These are phyloP conservation scores for Fibroporia radiculosa DNA, from an alignment of 768 basidiomycete species.

Conservation along the genomic window DNA sequence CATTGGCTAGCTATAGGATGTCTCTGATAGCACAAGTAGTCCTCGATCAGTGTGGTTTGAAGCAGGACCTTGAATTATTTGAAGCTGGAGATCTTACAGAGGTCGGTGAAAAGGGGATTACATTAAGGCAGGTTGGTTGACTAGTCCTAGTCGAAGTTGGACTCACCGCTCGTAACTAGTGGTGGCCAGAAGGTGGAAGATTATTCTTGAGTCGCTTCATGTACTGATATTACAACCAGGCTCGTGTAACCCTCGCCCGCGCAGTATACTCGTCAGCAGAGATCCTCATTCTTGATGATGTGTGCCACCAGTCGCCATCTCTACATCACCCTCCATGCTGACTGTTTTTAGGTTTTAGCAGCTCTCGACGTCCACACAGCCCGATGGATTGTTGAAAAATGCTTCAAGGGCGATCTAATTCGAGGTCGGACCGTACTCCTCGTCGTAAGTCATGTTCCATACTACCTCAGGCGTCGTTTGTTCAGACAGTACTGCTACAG, in stretches of 20 bases:
- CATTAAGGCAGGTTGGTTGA: conserved; percentile 16
- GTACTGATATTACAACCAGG: conserved; percentile 11
- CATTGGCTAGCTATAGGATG: background rate
- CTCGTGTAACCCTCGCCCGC: conserved; percentile 38
- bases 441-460: conserved; percentile 29
- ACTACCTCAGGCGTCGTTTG: no score
- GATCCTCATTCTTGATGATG: conserved; percentile 66
- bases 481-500: conserved; percentile 42
- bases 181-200: conserved; percentile 40
- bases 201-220: background rate
- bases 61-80: conserved; percentile 24
- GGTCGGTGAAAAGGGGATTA: conserved; percentile 38
- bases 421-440: conserved; percentile 39
- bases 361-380: conserved; percentile 45
- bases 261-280: conserved; percentile 51
- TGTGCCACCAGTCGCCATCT: conserved; percentile 17
- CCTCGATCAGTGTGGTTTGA: conserved; percentile 28
- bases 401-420: conserved; percentile 38
- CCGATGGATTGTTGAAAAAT: conserved; percentile 41
- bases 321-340: background rate
- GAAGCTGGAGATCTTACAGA: conserved; percentile 29
- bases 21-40: conserved; percentile 14
- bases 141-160: background rate
- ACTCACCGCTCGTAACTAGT: conserved; percentile 7
- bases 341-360: conserved; percentile 26